Base-by-base conservation (phyloP, 352 stramenopile species). In the Phytophthora capsici region DNA sequence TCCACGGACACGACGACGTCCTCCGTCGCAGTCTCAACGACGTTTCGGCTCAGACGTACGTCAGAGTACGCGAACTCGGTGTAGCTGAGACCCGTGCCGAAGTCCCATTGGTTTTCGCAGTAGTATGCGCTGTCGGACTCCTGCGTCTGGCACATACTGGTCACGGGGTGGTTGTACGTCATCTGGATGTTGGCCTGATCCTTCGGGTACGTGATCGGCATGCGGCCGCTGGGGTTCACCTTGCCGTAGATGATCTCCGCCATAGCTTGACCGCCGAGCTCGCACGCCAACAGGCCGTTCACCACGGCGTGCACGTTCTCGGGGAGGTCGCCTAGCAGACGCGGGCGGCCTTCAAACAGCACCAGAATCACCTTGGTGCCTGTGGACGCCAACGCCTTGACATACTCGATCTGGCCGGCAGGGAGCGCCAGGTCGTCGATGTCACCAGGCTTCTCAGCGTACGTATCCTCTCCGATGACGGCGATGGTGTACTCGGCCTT, bases 161-260 rank as follows among this genome's bases (percentile, higher is more conserved):
- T 82, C 32, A 82, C 76, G 3, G 57, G 78, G 57, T 89, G 81
- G 55, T 89, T 89, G 78, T 93, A 93, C 28, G 77, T 67, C 50
- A 89, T 82, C 26, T 66, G 62, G 45, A 84, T 66, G 44, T 83
- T 88, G 17, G 63, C 73, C 1, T 61, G 60, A 45, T 86, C 60
- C 63, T 82, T 83, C 20, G 82, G 82, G 69, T 91, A 96, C 22
- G 82, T 95, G 61, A 95, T 86, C 14, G 87, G 83, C 20, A 95
- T 90, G 65, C 37, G 84, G 28, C 41, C 58, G 20, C 58, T 66
- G 30, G 58, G 58, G 58, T 66, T 66, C 41, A 66, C 59, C 41
- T 72, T 58, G 54, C 67, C 58, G 50, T 71, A 61, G 46, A 75
- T 48, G 51, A 71, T 71, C 32, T 66, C 67, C n/a, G 61, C 43